These are phyloP conservation scores for Adansonia grandidieri DNA, from an alignment of 441 rosid genomes.

Conservation along the genomic window DNA sequence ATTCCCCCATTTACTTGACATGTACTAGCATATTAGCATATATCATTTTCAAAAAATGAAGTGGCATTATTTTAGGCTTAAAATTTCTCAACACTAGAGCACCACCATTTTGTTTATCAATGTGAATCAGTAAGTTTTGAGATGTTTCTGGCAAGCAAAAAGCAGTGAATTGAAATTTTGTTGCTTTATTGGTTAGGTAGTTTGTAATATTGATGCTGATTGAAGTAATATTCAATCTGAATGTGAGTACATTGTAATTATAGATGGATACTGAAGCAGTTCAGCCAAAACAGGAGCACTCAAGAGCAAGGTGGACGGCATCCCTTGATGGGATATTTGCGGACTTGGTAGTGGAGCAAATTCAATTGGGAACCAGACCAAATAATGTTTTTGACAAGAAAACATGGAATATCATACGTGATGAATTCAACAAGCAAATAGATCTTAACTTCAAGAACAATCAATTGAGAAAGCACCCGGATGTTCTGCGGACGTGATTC, in stretches of 20 bases:
- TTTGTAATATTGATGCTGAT: conserved; percentile 4
- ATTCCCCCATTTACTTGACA: not conserved
- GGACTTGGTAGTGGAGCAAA: conserved; percentile 78
- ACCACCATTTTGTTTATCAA: not conserved
- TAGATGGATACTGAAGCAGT: conserved; percentile 60
- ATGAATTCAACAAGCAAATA: conserved; percentile 69
- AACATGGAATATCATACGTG: conserved; percentile 68
- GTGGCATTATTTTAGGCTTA: conserved; percentile 1
- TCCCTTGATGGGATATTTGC: conserved; percentile 69
- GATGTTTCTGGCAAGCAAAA: conserved; percentile 11
- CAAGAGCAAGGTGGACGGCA: conserved; percentile 75
- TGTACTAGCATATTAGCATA: not conserved
- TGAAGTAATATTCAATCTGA: not conserved
- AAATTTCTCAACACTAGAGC: not conserved
- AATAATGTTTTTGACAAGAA: conserved; percentile 78
- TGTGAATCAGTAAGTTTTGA: conserved; percentile 6
- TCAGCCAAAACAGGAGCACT: conserved; percentile 64
- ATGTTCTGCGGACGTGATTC: conserved; percentile 74
- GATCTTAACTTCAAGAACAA: conserved; percentile 71
- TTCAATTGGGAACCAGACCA: conserved; percentile 66
- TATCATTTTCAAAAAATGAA: not conserved
- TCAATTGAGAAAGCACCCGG: conserved; percentile 80
- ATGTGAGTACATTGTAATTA: conserved; percentile 17
- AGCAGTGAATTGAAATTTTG: not conserved
- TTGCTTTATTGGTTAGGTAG: not conserved